phyloP scores from a whole-genome alignment of 2,329 filamentous ascomycete genomes.

The Sporothrix euskadiensis region DNA sequence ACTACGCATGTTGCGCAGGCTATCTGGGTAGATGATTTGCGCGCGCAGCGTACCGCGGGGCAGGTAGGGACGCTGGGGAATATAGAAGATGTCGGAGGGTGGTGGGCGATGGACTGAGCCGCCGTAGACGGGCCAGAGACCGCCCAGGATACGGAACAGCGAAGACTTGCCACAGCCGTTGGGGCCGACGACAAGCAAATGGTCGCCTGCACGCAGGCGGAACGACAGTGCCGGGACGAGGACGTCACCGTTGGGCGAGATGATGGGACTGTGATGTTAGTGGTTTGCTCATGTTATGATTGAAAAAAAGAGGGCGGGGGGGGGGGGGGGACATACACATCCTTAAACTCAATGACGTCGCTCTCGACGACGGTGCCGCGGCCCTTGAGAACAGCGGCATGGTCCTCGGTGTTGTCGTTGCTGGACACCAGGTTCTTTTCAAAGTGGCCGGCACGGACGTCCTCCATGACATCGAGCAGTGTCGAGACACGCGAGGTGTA shows the following conservation, averaged over 20 bases:
- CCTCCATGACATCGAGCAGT: constrained; percentile 89
- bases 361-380: constrained; percentile 82
- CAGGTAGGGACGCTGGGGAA: constrained; percentile 92
- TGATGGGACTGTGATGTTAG: constrained; percentile 65
- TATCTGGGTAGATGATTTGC: constrained; percentile 96
- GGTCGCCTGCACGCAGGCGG: constrained; percentile 79
- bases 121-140: constrained; percentile 96
- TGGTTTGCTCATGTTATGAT: too few relatives aligned
- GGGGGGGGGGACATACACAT: constrained; percentile 59
- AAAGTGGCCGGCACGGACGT: constrained; percentile 85
- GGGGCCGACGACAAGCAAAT: constrained; percentile 90
- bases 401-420: constrained; percentile 74
- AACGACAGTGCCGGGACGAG: constrained; percentile 85
- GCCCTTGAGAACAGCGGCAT: constrained; percentile 78
- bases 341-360: constrained; percentile 76
- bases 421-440: constrained; percentile 96
- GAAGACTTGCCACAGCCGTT: constrained; percentile 98
- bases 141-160: constrained; percentile 92
- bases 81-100: constrained; percentile 95
- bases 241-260: constrained; percentile 94
- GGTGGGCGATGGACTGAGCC: constrained; percentile 89
- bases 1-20: constrained; percentile 79
- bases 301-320: background rate
- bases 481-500: constrained; percentile 92
- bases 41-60: constrained; percentile 89